Base-by-base conservation (phyloP, 1,139 yeast genomes). In the Zygoascus hellenicus region DNA sequence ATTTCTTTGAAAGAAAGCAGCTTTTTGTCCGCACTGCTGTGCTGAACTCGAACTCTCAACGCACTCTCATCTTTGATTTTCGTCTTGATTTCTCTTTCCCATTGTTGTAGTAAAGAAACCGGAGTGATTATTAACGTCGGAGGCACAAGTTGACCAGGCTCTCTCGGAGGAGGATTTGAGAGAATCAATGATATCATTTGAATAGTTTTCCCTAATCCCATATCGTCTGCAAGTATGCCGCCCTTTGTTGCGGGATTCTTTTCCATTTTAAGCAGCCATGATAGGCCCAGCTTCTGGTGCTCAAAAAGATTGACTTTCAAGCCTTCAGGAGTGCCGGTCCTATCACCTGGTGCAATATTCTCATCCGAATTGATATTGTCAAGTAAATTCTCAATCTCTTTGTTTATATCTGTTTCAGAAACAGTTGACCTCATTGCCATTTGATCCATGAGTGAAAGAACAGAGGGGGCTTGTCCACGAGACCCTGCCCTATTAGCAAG, bases 181-280 rank as follows among this genome's bases (percentile, higher is more conserved):
- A 86, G 60, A 58, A 88, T 79, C 42, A 87, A 63, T 0, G 95
- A 60, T 41, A 87, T 71, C 2, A 88, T 77, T 65, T 89, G 97
- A 38, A 89, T 80, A 0, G 97, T 89, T 64, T 89, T 90, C 51
- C 96, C 97, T 30, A 89, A 69, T 30, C 96, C 97, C 97, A 89
- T 89, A 68, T 86, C 96, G 67, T 89, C 97, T 0, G 96, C 96
- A 36, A 89, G 67, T 29, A 89, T 75, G 2, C 96, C 96, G 26
- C 97, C 97, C 52, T 74, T 75, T 45, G 70, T 72, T 11, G 43
- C 45, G 37, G 58, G 65, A 56, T 86, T 95, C 71, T 62, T 66
- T 57, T 88, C 96, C 73, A 77, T 80, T 34, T 82, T 72, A 41
- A 76, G 59, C 55, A 92, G 68, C 97, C 97, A 92, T 2, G 82